A percentile compares a stretch with the other conserved stretches of the same genome.
Conservation (phyloP, 2,329 filamentous ascomycete species). For the Hypoxylon sp. region DNA sequence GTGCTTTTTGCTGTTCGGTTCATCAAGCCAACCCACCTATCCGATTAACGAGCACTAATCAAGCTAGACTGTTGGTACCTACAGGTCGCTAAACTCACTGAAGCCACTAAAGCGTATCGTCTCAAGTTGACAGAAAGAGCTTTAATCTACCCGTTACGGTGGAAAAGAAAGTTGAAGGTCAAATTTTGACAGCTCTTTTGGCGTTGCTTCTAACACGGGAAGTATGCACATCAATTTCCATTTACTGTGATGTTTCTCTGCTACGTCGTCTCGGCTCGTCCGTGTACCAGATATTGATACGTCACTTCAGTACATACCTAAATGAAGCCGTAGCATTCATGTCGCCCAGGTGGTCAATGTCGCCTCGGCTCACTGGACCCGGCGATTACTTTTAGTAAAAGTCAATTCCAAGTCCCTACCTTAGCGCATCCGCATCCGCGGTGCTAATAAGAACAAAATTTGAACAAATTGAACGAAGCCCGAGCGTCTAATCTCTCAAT, state of each 20-base stretch:
- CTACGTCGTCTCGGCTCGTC: conserved; percentile 34
- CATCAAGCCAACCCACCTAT: conserved; percentile 20
- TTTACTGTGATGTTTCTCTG: conserved; percentile 37
- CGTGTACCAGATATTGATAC: conserved; percentile 27
- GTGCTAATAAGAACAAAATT: conserved; percentile 4
- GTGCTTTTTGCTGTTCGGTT: conserved; percentile 22
- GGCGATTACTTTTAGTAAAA: conserved; percentile 20
- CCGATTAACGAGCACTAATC: conserved; percentile 28
- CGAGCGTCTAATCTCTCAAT: conserved; percentile 6
- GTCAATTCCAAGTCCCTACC: conserved; percentile 15
- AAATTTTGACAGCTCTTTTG: conserved; percentile 10
- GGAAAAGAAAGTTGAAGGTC: conserved; percentile 24
- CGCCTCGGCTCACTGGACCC: conserved; percentile 32
- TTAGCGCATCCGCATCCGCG: background rate
- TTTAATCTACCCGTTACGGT: conserved; percentile 32
- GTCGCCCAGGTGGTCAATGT: background rate
- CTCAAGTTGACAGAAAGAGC: conserved; percentile 8
- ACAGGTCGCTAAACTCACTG: conserved; percentile 17
- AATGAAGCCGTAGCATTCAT: conserved; percentile 22
- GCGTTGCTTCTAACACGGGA: conserved; percentile 2
- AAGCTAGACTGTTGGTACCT: conserved; percentile 28
- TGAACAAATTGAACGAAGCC: background rate
- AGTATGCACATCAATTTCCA: conserved; percentile 26
- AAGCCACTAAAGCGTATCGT: conserved; percentile 11
- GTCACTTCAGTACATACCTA: conserved; percentile 24